Evolutionary conservation across 768 basidiomycete species (phyloP).

Genomic region (Tremella fuciformis): DNA sequence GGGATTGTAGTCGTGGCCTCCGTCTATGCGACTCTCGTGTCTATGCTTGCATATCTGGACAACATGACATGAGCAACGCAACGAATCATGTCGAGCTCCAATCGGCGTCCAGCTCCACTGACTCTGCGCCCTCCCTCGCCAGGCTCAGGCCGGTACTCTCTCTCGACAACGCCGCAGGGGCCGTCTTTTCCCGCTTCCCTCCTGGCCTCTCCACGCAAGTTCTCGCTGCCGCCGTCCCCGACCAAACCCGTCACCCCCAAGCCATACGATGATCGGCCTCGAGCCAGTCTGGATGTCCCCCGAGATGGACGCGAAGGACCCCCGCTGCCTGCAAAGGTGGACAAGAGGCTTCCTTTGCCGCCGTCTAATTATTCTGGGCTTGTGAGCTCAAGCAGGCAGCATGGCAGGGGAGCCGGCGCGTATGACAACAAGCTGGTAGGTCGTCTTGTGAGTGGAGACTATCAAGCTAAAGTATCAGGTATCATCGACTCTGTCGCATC

Average conservation of each 20-base stretch:
- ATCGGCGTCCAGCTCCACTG: not conserved
- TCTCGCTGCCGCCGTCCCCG: slow-evolving; percentile 1
- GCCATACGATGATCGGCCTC: slow-evolving; percentile 8
- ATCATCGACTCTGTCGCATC: slow-evolving; percentile 42
- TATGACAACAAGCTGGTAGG: slow-evolving; percentile 51
- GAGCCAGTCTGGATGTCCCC: slow-evolving; percentile 5
- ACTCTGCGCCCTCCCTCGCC: slow-evolving; percentile 2
- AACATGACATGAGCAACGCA: not conserved
- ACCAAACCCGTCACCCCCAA: not conserved
- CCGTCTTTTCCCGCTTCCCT: not conserved
- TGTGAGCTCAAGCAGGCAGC: slow-evolving; percentile 13
- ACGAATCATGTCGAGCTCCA: not conserved
- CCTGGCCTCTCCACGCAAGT: not conserved
- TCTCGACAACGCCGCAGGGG: not conserved
- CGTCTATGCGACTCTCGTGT: too few relatives aligned
- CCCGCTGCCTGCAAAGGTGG: slow-evolving; percentile 20
- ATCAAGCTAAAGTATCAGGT: slow-evolving; percentile 24
- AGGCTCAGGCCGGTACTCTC: not conserved
- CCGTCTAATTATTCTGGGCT: slow-evolving; percentile 9
- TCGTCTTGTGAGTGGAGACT: slow-evolving; percentile 6
- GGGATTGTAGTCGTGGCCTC: too few relatives aligned
- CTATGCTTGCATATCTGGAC: too few relatives aligned
- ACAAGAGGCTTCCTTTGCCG: slow-evolving; percentile 18
- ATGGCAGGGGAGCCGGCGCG: slow-evolving; percentile 23
- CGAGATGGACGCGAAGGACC: slow-evolving; percentile 5